phyloP scores from a whole-genome alignment of 1,284 basidiomycete species.

The Albatrellus sp. region DNA sequence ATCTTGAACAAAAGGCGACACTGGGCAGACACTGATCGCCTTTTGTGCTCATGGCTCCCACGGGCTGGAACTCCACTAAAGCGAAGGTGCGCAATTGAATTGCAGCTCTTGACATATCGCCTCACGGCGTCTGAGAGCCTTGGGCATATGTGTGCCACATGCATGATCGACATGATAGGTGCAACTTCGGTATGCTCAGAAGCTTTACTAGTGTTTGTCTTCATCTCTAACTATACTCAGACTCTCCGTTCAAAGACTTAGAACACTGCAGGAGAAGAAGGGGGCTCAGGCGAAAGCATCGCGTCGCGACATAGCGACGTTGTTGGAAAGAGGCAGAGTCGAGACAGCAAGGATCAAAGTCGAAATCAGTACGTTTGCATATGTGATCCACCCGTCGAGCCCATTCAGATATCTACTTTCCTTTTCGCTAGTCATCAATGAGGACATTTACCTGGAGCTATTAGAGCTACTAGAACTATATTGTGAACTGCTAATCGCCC shows the following conservation, averaged over 20 bases:
- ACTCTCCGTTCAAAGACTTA: conserved; percentile 82
- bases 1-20: neutral
- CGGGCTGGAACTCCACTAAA: conserved; percentile 52
- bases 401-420: conserved; percentile 2
- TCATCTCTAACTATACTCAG: conserved; percentile 23
- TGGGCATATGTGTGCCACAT: neutral
- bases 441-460: conserved; percentile 78
- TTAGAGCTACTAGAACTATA: conserved; percentile 91
- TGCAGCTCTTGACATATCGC: too few species aligned
- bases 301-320: conserved; percentile 66
- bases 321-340: conserved; percentile 68
- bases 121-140: too few species aligned
- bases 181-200: conserved; percentile 42
- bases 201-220: neutral
- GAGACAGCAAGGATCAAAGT: conserved; percentile 80
- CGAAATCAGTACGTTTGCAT: conserved; percentile 49
- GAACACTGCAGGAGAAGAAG: conserved; percentile 89
- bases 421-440: conserved; percentile 54
- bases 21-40: neutral
- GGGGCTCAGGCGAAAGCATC: conserved; percentile 81
- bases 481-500: conserved; percentile 82
- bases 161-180: conserved; percentile 28
- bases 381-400: neutral
- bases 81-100: conserved; percentile 38
- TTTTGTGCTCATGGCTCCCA: conserved; percentile 30